Conservation (phyloP, 2,329 filamentous ascomycete species). For the Fusarium incarnatum region DNA sequence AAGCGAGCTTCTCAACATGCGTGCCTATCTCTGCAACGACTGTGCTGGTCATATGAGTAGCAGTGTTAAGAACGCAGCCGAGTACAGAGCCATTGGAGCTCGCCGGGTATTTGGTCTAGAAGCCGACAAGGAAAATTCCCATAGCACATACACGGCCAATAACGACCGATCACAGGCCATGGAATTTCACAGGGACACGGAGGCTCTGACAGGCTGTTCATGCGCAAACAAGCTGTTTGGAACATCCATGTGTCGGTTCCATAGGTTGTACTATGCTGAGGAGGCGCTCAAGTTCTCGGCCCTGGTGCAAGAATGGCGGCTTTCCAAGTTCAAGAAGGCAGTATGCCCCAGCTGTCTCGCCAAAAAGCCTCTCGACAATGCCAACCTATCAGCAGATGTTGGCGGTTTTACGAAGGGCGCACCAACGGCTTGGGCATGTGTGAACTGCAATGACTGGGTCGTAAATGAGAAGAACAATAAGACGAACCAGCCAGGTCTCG, state of each 20-base stretch:
- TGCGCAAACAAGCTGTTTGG: constrained; percentile 53
- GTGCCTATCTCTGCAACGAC: constrained; percentile 52
- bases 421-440: constrained; percentile 49
- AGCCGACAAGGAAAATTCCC: not conserved
- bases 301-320: constrained; percentile 46
- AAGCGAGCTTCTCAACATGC: constrained; percentile 49
- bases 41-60: constrained; percentile 43
- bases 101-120: constrained; percentile 46
- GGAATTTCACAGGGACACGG: constrained; percentile 14
- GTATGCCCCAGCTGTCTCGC: constrained; percentile 51
- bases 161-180: not conserved
- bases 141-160: constrained; percentile 2
- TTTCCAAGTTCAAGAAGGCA: constrained; percentile 36
- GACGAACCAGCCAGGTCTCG: constrained; percentile 29
- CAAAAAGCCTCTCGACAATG: constrained; percentile 14
- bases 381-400: constrained; percentile 34
- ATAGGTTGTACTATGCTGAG: constrained; percentile 49
- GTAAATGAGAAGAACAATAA: constrained; percentile 42
- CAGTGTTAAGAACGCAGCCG: not conserved
- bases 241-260: constrained; percentile 50
- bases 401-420: constrained; percentile 19
- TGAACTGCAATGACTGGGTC: constrained; percentile 51
- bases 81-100: constrained; percentile 26
- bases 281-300: constrained; percentile 39
- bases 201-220: constrained; percentile 52